Conservation (phyloP, 164 flowering plant genomes). For the Brasenia schreberi region DNA sequence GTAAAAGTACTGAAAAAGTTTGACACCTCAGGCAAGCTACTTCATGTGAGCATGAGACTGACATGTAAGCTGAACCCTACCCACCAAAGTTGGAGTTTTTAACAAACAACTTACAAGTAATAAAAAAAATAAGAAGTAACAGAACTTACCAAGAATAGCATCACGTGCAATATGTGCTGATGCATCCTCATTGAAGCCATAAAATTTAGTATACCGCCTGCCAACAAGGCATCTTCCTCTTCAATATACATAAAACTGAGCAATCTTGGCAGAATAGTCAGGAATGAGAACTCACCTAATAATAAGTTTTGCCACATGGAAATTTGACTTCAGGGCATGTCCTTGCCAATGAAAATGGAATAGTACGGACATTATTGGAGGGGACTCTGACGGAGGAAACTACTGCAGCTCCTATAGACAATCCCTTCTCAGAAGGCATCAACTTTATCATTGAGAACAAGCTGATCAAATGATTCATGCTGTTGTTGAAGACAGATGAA, state of each 20-base stretch:
- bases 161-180: constrained; percentile 76
- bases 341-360: constrained; percentile 88
- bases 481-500: constrained; percentile 13
- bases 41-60: too few species aligned
- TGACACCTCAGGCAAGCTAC: too few species aligned
- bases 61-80: too few species aligned
- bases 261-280: background rate
- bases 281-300: constrained; percentile 30
- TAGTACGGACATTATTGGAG: constrained; percentile 35
- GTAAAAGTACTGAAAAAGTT: too few species aligned
- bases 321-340: constrained; percentile 69
- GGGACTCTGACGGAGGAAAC: constrained; percentile 62
- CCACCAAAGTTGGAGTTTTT: too few species aligned
- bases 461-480: constrained; percentile 69
- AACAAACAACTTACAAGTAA: too few species aligned
- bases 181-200: constrained; percentile 55
- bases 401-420: constrained; percentile 81
- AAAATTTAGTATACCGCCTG: constrained; percentile 95
- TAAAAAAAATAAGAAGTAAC: too few species aligned
- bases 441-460: constrained; percentile 22
- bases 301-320: constrained; percentile 51
- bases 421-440: constrained; percentile 54
- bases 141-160: constrained; percentile 61
- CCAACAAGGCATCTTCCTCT: constrained; percentile 5
- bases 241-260: background rate